Evolutionary conservation across 805 yeast species (phyloP).

Genomic region (Cyberlindnera maritima): DNA sequence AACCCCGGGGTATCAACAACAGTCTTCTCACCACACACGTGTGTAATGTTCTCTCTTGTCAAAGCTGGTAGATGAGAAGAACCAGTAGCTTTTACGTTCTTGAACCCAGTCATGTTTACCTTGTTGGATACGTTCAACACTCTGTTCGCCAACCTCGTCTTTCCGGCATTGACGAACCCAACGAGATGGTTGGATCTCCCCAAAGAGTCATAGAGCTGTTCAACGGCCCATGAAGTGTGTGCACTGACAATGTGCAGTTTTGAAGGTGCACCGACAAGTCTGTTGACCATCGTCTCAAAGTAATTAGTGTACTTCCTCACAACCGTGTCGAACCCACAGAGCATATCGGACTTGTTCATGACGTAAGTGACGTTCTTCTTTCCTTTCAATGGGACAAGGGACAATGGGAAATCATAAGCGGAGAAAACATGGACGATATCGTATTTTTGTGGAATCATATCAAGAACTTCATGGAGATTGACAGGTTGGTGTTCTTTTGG

Average conservation of each 20-base stretch:
- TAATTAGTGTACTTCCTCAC: constrained; percentile 33
- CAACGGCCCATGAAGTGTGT: constrained; percentile 49
- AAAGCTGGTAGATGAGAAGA: constrained; percentile 61
- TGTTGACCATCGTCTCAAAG: constrained; percentile 32
- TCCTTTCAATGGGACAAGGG: constrained; percentile 21
- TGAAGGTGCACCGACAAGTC: constrained; percentile 26
- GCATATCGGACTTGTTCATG: constrained; percentile 42
- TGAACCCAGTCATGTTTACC: constrained; percentile 7
- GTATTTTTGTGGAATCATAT: constrained; percentile 39
- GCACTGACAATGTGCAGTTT: constrained; percentile 50
- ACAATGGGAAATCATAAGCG: constrained; percentile 69
- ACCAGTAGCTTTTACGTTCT: constrained; percentile 28
- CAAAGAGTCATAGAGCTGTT: constrained; percentile 36
- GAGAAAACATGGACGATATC: constrained; percentile 60
- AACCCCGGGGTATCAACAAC: constrained; percentile 41
- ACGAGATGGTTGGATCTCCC: constrained; percentile 45
- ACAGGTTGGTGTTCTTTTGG: constrained; percentile 32
- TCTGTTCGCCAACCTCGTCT: constrained; percentile 56
- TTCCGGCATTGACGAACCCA: constrained; percentile 71
- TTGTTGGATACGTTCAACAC: constrained; percentile 32
- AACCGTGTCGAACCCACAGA: constrained; percentile 34
- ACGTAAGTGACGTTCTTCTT: constrained; percentile 30
- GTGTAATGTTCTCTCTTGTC: constrained; percentile 53
- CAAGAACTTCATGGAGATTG: constrained; percentile 31
- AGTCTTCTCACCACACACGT: constrained; percentile 33